A percentile compares a stretch with the other conserved stretches of the same genome.
Conservation (phyloP, 768 basidiomycete genomes). For the Collybia sp. region DNA sequence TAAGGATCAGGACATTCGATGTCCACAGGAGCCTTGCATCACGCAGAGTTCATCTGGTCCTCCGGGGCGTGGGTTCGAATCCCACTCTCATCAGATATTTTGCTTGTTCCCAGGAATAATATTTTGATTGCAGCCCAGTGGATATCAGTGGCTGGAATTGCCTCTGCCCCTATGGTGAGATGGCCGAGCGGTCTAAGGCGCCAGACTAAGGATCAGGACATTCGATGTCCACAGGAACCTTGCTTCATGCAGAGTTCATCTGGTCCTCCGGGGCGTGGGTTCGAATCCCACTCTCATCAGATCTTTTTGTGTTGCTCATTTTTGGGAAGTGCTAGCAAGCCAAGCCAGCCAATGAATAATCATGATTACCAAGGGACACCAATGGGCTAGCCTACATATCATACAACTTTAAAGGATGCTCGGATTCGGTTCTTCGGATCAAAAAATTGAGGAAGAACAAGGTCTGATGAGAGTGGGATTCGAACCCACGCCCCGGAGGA, state of each 20-base stretch:
- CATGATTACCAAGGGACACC: no score
- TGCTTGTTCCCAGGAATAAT: background rate
- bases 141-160: no score
- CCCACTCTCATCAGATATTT: slow-evolving; percentile 44
- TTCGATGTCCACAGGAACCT: slow-evolving; percentile 13
- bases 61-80: slow-evolving; percentile 55
- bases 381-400: no score
- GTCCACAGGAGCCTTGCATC: background rate
- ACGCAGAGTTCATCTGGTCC: slow-evolving; percentile 19
- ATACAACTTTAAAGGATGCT: no score
- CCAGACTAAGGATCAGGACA: slow-evolving; percentile 64
- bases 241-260: slow-evolving; percentile 9
- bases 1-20: slow-evolving; percentile 30
- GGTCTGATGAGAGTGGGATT: slow-evolving; percentile 49
- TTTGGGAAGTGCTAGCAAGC: no score
- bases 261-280: slow-evolving; percentile 45
- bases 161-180: slow-evolving; percentile 30
- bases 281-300: slow-evolving; percentile 56
- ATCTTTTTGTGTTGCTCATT: slow-evolving; percentile 11
- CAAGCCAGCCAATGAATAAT: no score
- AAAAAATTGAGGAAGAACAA: no score
- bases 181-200: slow-evolving; percentile 91
- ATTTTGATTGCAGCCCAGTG: no score
- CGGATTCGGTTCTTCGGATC: no score
- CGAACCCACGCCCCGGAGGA: slow-evolving; percentile 49